Percentiles rank a stretch among this genome's conserved stretches.
Evolutionary conservation across 2,329 filamentous ascomycete species (phyloP).

Genomic region (Elsinoe perseae): DNA sequence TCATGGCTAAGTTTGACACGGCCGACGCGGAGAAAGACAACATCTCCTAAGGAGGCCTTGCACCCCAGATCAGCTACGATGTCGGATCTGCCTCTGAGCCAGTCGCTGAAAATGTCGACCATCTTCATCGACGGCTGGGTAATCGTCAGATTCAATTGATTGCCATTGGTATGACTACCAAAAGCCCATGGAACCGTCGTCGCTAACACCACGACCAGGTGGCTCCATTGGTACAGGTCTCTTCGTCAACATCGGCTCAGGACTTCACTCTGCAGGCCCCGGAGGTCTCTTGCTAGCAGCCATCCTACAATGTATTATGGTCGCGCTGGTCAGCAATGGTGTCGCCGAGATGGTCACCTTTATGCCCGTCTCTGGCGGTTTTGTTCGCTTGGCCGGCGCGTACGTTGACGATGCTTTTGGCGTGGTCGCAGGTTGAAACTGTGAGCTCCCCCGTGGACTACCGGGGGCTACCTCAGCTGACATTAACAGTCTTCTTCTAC

Average conservation of each 20-base stretch:
- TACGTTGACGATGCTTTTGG: slow-evolving; percentile 61
- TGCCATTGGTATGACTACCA: slow-evolving; percentile 24
- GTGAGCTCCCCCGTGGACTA: too few species aligned
- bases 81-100: too few species aligned
- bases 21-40: too few species aligned
- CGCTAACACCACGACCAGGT: too few species aligned
- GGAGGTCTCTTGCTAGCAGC: slow-evolving; percentile 53
- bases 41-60: too few species aligned
- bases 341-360: slow-evolving; percentile 58
- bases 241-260: slow-evolving; percentile 47
- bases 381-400: slow-evolving; percentile 56
- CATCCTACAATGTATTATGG: slow-evolving; percentile 46
- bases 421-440: slow-evolving; percentile 47
- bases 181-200: too few species aligned
- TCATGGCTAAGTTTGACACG: too few species aligned
- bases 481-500: slow-evolving; percentile 38
- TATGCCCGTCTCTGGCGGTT: slow-evolving; percentile 56
- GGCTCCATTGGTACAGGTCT: slow-evolving; percentile 25
- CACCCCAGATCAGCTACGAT: too few species aligned
- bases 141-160: slow-evolving; percentile 32
- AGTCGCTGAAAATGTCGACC: background rate
- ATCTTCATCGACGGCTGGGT: slow-evolving; percentile 19
- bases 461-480: too few species aligned
- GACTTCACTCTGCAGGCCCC: slow-evolving; percentile 44
- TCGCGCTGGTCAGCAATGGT: slow-evolving; percentile 57